These are phyloP conservation scores for Chlorencoelia australis DNA, from an alignment of 2,329 filamentous ascomycete species.

Conservation along the genomic window DNA sequence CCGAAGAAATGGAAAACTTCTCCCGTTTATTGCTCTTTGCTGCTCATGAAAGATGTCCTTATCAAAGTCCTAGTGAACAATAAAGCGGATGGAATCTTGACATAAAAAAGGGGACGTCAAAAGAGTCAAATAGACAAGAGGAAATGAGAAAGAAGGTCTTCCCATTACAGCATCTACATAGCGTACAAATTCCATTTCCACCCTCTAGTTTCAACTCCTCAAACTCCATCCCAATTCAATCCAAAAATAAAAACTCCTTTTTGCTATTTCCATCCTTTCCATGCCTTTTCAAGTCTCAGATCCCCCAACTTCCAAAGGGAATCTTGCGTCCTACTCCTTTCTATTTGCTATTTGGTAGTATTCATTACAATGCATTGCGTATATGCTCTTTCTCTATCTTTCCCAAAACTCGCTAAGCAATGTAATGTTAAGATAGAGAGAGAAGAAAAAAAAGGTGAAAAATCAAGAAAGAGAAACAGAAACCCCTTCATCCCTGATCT, in stretches of 20 bases:
- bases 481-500: slow-evolving; percentile 2
- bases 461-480: neutral
- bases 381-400: too few relatives aligned
- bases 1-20: too few relatives aligned
- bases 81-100: too few relatives aligned
- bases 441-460: neutral
- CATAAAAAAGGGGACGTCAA: too few relatives aligned
- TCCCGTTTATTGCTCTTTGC: too few relatives aligned
- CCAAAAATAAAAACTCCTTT: neutral
- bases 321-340: neutral
- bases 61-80: too few relatives aligned
- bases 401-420: too few relatives aligned
- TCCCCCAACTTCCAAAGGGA: neutral
- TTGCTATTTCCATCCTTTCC: neutral
- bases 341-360: neutral
- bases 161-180: too few relatives aligned
- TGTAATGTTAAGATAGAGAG: neutral
- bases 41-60: too few relatives aligned
- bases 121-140: too few relatives aligned
- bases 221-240: neutral
- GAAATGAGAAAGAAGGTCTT: too few relatives aligned
- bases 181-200: neutral
- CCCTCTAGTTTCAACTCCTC: neutral
- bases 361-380: neutral
- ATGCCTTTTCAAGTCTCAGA: neutral